A percentile compares a stretch with the other conserved stretches of the same genome.
Evolutionary conservation across 441 rosid genomes (phyloP).

Genomic region (Capsella rubella): DNA sequence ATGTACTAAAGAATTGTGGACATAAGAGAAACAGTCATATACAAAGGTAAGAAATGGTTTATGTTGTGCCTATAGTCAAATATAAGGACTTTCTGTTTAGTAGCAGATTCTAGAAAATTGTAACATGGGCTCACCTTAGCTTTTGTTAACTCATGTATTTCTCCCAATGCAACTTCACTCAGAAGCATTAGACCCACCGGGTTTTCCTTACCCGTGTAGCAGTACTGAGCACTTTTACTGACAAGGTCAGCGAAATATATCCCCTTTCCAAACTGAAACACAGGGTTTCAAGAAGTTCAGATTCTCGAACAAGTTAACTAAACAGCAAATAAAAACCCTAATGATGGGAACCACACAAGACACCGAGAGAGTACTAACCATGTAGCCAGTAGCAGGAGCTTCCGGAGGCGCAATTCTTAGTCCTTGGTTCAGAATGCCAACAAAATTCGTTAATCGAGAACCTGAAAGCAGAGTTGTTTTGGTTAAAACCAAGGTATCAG

Average conservation of each 20-base stretch:
- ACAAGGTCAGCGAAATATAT: slow-evolving; percentile 97
- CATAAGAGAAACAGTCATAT: slow-evolving; percentile 18
- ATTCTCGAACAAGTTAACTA: slow-evolving; percentile 22
- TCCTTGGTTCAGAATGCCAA: slow-evolving; percentile 98
- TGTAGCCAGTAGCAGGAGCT: slow-evolving; percentile 99
- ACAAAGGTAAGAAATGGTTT: background rate
- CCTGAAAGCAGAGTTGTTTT: slow-evolving; percentile 55
- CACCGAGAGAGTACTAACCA: slow-evolving; percentile 64
- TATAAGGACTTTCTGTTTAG: background rate
- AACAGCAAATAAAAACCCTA: background rate
- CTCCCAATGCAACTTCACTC: slow-evolving; percentile 95
- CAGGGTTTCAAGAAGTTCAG: slow-evolving; percentile 15
- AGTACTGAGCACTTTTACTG: slow-evolving; percentile 99
- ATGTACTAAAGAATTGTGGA: slow-evolving; percentile 56
- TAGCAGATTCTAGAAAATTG: slow-evolving; percentile 21
- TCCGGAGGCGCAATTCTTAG: slow-evolving; percentile 99
- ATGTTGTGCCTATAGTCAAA: slow-evolving; percentile 9
- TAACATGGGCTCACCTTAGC: slow-evolving; percentile 65
- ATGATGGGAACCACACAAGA: slow-evolving; percentile 10
- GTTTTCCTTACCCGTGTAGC: slow-evolving; percentile 77
- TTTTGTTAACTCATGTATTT: slow-evolving; percentile 77
- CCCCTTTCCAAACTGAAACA: slow-evolving; percentile 93
- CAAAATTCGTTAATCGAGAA: slow-evolving; percentile 93
- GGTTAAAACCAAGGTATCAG: slow-evolving; percentile 12
- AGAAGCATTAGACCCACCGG: slow-evolving; percentile 95